phyloP scores from a whole-genome alignment of 495 filamentous ascomycete species.

The Penicillium salamii region DNA sequence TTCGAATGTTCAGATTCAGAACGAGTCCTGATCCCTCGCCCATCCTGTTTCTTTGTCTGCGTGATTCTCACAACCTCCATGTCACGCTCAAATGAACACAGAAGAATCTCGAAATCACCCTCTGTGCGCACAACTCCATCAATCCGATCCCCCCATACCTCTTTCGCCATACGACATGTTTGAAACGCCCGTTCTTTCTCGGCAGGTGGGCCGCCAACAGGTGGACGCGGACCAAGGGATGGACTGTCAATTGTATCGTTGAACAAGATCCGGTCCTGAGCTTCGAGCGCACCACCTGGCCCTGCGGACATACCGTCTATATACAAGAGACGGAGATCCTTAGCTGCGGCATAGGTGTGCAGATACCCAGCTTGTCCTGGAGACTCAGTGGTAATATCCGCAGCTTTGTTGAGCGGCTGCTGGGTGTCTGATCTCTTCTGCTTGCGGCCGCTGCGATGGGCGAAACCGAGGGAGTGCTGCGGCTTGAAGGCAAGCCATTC shows the following conservation, averaged over 20 bases:
- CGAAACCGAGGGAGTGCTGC: slow-evolving; percentile 53
- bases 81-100: slow-evolving; percentile 5
- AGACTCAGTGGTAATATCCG: not conserved
- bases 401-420: not conserved
- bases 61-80: not conserved
- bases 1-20: too few species aligned
- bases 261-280: slow-evolving; percentile 52
- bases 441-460: not conserved
- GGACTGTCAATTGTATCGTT: not conserved
- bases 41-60: not conserved
- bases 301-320: slow-evolving; percentile 58
- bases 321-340: slow-evolving; percentile 55
- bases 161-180: slow-evolving; percentile 39
- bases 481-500: slow-evolving; percentile 62
- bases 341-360: slow-evolving; percentile 49
- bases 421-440: not conserved
- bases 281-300: slow-evolving; percentile 55
- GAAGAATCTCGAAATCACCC: slow-evolving; percentile 55
- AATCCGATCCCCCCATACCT: slow-evolving; percentile 39
- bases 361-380: slow-evolving; percentile 17
- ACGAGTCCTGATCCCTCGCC: not conserved
- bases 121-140: slow-evolving; percentile 58
- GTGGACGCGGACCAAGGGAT: not conserved
- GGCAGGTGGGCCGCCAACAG: slow-evolving; percentile 3
- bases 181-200: slow-evolving; percentile 28